Base-by-base conservation (phyloP, 331 rosid species). In the Pyracantha coccinea region DNA sequence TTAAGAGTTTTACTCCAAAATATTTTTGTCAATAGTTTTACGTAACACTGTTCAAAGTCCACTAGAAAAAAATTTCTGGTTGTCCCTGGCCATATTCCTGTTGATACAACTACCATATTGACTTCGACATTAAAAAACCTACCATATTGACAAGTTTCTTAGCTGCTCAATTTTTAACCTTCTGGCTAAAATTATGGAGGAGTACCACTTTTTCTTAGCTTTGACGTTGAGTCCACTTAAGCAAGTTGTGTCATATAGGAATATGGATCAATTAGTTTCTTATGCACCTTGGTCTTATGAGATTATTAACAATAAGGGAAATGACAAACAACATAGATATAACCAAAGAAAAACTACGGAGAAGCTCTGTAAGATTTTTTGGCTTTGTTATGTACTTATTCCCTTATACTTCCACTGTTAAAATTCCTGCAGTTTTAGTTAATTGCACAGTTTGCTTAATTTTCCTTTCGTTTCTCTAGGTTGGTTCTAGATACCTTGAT, bases 401-500 rank as follows among this genome's bases (percentile, higher is more conserved):
- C 66, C n/a, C 38, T 35, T 75, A 2, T 75, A 38, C 24, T 52
- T 6, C 10, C 66, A 54, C 53, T 32, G 13, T 38, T 60, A 32
- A 72, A 20, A 15, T 72, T 10, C 14, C 11, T 11, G 15, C 2
- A 72, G 62, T 14, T 24, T 16, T 72, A 28, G 12, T 72, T 58
- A 72, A 31, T 25, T 32, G 75, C 59, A 63, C 44, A 32, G 44
- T 8, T 75, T 66, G 53, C 69, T 68, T 24, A 35, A 63, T 74
- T 71, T 52, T 72, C 27, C 45, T 72, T 66, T 72, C 44, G 72
- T 79, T 58, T 86, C 23, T 79, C 68, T 81, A 95, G 99, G 99
- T 95, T 82, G 97, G 99, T 68, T 86, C 97, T 65, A 85, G 93
- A 79, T 95, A 95, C 85, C 97, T 95, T 68, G 97, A 95, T 86